Evolutionary conservation across 441 rosid species (phyloP).

Genomic region (Melastoma candidum): DNA sequence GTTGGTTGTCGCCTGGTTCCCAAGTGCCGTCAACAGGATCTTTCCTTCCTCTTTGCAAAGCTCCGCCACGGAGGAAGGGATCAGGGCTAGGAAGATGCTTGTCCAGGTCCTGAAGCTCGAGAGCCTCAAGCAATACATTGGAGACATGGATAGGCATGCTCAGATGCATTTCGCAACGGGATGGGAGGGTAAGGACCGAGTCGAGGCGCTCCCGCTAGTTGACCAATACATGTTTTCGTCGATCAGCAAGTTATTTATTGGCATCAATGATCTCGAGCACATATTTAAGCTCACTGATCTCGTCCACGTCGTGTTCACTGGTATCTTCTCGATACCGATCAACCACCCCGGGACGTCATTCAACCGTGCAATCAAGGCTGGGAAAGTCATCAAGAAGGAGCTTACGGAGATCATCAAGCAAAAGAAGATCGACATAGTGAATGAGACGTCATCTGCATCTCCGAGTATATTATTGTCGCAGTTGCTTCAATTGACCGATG

Average conservation of each 20-base stretch:
- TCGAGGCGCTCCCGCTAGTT: conserved; percentile 27
- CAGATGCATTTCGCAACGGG: conserved; percentile 23
- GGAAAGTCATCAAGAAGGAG: conserved; percentile 28
- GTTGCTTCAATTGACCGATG: conserved; percentile 27
- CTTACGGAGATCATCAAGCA: conserved; percentile 25
- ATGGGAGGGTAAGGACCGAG: conserved; percentile 27
- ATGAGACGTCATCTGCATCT: conserved; percentile 7
- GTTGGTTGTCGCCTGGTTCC: background rate
- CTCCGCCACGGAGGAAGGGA: conserved; percentile 32
- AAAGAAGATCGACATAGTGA: conserved; percentile 26
- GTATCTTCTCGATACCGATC: conserved; percentile 31
- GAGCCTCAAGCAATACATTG: conserved; percentile 28
- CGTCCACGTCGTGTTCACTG: conserved; percentile 26
- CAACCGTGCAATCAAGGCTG: conserved; percentile 26
- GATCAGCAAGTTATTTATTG: conserved; percentile 26
- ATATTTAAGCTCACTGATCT: conserved; percentile 23
- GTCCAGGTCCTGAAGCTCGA: conserved; percentile 32
- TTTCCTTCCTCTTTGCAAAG: conserved; percentile 25
- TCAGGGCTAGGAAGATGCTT: conserved; percentile 28
- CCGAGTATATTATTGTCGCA: conserved; percentile 28
- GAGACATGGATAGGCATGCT: conserved; percentile 36
- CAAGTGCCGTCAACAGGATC: background rate
- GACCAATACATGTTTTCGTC: conserved; percentile 33
- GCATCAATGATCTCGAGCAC: conserved; percentile 27
- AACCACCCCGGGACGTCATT: conserved; percentile 36